Conservation (phyloP, 139 green algal species). For the Eudorina sp. region DNA sequence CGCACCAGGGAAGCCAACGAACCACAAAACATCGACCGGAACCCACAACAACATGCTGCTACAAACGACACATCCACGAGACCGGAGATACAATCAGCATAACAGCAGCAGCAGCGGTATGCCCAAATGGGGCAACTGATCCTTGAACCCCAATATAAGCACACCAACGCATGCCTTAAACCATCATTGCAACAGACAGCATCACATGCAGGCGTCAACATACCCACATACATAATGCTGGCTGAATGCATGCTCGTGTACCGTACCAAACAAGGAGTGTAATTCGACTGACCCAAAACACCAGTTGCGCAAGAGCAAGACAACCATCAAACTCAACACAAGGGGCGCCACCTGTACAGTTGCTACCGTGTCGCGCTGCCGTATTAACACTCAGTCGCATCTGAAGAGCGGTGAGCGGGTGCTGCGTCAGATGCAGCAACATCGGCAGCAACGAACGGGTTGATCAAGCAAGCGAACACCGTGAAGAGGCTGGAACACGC, state of each 20-base stretch:
- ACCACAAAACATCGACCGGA: slow-evolving; percentile 31
- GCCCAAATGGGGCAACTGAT: too few species aligned
- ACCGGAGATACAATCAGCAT: not conserved
- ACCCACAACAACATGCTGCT: slow-evolving; percentile 18
- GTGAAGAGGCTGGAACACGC: not conserved
- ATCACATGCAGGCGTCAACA: too few species aligned
- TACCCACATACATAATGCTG: too few species aligned
- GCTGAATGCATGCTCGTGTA: too few species aligned
- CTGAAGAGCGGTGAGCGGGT: too few species aligned
- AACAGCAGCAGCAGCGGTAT: not conserved
- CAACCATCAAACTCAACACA: not conserved
- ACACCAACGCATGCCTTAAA: not conserved
- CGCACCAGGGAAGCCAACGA: slow-evolving; percentile 17
- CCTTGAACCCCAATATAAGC: too few species aligned
- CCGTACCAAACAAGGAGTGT: not conserved
- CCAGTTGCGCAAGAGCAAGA: slow-evolving; percentile 15
- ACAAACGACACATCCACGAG: too few species aligned
- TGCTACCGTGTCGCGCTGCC: too few species aligned
- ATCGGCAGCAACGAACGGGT: too few species aligned
- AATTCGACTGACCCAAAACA: slow-evolving; percentile 18
- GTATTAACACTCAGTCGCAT: too few species aligned
- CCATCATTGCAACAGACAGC: too few species aligned
- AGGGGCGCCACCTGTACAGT: slow-evolving; percentile 21
- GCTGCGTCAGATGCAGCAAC: too few species aligned
- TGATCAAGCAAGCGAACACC: slow-evolving; percentile 23